Evolutionary conservation across 1,284 basidiomycete species (phyloP).

Genomic region (Stygiomarasmius scandens): DNA sequence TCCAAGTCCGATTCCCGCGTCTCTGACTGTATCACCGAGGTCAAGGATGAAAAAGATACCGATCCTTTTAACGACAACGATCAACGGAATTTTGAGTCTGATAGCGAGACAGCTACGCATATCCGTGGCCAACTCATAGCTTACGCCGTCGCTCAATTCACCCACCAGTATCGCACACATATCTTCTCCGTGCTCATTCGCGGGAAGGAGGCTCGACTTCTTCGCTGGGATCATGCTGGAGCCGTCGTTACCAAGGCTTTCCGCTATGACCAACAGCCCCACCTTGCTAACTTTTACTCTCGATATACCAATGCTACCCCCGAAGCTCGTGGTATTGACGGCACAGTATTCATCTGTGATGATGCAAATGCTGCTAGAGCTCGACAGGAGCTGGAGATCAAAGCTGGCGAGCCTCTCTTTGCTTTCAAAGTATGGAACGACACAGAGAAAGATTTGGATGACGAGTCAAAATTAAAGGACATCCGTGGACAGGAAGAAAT

Average conservation of each 20-base stretch:
- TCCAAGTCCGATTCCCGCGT: background rate
- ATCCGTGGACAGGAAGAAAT: too few relatives aligned
- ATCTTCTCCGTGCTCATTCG: conserved; percentile 28
- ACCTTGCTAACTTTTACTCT: conserved; percentile 29
- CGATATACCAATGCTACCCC: conserved; percentile 20
- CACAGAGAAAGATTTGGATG: background rate
- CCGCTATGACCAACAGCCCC: conserved; percentile 22
- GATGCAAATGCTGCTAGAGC: conserved; percentile 12
- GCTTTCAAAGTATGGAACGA: conserved; percentile 4
- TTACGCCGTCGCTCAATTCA: conserved; percentile 17
- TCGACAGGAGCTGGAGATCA: background rate
- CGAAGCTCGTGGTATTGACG: conserved; percentile 23
- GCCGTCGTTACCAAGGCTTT: conserved; percentile 28
- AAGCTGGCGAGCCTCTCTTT: background rate
- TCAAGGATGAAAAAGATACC: background rate
- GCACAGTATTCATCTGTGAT: conserved; percentile 20
- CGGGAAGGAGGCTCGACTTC: conserved; percentile 24
- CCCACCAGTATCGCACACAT: conserved; percentile 23
- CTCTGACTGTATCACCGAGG: background rate
- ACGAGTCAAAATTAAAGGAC: too few relatives aligned
- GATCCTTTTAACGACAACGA: background rate
- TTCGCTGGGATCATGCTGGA: conserved; percentile 33
- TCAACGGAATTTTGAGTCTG: too few relatives aligned
- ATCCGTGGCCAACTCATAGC: conserved; percentile 21
- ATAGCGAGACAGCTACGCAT: background rate